Evolutionary conservation across 305 asterid genomes (phyloP).

Genomic region (Solanum hybrid): DNA sequence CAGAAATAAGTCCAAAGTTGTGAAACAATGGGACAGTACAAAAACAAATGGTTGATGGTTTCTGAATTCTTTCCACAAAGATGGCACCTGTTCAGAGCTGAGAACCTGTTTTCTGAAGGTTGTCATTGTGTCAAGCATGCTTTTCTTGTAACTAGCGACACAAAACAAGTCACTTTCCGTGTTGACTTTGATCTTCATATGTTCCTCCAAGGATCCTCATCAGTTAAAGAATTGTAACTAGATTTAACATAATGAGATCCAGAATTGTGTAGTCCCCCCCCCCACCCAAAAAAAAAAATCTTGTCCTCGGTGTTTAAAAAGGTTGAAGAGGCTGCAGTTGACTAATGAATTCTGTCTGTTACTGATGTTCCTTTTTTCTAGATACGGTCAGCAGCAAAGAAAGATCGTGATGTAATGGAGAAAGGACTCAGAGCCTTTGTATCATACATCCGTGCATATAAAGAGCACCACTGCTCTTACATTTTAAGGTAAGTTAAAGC

Average conservation of each 20-base stretch:
- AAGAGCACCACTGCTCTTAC: conserved; percentile 64
- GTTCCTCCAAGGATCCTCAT: background rate
- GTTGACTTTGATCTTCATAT: background rate
- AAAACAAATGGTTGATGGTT: background rate
- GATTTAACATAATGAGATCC: background rate
- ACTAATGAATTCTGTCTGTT: background rate
- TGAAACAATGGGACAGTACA: background rate
- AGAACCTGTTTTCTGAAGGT: background rate
- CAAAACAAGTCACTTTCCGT: background rate
- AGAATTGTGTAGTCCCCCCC: background rate
- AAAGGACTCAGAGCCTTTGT: conserved; percentile 89
- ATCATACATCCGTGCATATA: conserved; percentile 85
- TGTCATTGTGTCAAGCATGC: background rate
- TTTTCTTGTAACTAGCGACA: background rate
- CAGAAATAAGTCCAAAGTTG: background rate
- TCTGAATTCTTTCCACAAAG: background rate
- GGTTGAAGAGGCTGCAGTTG: background rate
- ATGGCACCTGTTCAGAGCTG: background rate
- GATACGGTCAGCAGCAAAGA: conserved; percentile 70
- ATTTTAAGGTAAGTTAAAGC: conserved; percentile 54
- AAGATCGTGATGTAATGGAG: conserved; percentile 91
- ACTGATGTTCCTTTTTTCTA: conserved; percentile 15
- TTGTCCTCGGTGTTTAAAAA: background rate
- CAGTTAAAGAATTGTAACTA: background rate
- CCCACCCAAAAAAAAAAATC: too few relatives aligned